phyloP scores from a whole-genome alignment of 176 grass and related monocot species.

The Puccinellia tenuiflora region DNA sequence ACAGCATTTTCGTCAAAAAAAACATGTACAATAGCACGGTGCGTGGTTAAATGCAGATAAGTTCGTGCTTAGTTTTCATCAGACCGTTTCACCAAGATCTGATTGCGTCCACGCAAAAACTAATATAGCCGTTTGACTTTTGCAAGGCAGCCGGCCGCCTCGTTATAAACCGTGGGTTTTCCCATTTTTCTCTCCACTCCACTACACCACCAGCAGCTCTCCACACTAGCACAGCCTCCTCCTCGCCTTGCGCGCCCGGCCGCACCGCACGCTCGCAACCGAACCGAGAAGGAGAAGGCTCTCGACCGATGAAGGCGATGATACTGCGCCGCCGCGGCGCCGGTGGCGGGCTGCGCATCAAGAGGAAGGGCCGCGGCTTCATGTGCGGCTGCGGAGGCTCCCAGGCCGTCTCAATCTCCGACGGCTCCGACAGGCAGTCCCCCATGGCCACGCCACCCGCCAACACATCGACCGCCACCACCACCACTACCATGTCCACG shows the following conservation, averaged over 20 bases:
- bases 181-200: not conserved
- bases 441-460: conserved; percentile 28
- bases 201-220: not conserved
- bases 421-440: conserved; percentile 44
- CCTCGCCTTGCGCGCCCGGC: not conserved
- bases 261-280: not conserved
- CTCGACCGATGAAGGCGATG: conserved; percentile 24
- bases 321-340: conserved; percentile 1
- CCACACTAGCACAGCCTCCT: not conserved
- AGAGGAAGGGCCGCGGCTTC: no score
- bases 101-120: conserved; percentile 1
- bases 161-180: conserved; percentile 14
- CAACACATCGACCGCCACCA: not conserved
- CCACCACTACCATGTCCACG: not conserved
- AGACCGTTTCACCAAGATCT: not conserved
- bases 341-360: conserved; percentile 4
- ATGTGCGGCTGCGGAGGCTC: conserved; percentile 50
- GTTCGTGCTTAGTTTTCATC: not conserved
- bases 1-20: no score
- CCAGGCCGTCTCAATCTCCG: conserved; percentile 47
- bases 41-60: not conserved
- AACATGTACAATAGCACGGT: not conserved
- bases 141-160: not conserved
- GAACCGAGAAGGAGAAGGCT: not conserved
- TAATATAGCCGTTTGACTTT: conserved; percentile 41